Conservation (phyloP, 148 eudicot genomes). For the Rhododendron simsii region DNA sequence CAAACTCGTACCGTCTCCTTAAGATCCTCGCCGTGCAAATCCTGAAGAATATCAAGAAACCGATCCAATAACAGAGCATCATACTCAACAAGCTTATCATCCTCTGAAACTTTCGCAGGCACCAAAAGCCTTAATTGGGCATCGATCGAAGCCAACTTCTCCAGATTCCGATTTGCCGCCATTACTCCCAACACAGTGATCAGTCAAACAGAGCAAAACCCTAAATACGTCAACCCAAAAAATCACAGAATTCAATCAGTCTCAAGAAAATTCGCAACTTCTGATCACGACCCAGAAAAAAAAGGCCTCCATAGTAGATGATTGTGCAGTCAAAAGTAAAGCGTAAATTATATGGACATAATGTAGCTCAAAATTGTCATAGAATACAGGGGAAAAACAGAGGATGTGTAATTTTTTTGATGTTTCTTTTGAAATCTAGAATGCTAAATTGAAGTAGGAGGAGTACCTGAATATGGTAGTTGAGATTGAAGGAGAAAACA, state of each 20-base stretch:
- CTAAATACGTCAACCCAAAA: background rate
- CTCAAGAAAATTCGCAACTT: background rate
- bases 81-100: slow-evolving; percentile 77
- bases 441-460: background rate
- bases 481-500: background rate
- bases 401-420: background rate
- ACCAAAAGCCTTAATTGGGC: slow-evolving; percentile 67
- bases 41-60: slow-evolving; percentile 77
- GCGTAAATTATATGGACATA: background rate
- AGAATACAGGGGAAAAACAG: background rate
- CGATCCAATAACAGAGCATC: slow-evolving; percentile 77
- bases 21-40: slow-evolving; percentile 74
- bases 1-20: slow-evolving; percentile 50
- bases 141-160: slow-evolving; percentile 75
- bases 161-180: slow-evolving; percentile 48
- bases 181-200: slow-evolving; percentile 5
- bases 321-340: background rate
- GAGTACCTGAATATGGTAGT: background rate
- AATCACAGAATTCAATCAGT: background rate
- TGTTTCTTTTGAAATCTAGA: background rate
- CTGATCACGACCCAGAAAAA: slow-evolving; percentile 9
- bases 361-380: slow-evolving; percentile 3
- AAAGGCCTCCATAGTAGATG: background rate
- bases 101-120: slow-evolving; percentile 69
- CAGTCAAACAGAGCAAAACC: slow-evolving; percentile 3